These are phyloP conservation scores for Allium fistulosum DNA, from an alignment of 106 monocot species.

Conservation along the genomic window DNA sequence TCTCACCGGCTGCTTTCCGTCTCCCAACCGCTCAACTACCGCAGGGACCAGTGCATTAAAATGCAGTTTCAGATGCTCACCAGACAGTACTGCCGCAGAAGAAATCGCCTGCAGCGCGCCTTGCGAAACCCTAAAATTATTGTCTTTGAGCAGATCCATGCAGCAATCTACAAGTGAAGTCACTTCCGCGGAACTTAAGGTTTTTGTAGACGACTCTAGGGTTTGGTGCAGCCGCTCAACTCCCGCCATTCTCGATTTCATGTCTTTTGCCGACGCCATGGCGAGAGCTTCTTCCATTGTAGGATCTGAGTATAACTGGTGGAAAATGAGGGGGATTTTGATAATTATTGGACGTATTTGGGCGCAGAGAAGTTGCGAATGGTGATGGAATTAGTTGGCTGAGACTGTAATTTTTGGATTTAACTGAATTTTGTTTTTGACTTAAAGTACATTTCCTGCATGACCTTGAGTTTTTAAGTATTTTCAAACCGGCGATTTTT, in stretches of 20 bases:
- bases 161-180: conserved; percentile 80
- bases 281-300: conserved; percentile 91
- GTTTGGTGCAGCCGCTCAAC: conserved; percentile 92
- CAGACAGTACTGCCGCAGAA: conserved; percentile 82
- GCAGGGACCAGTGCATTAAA: conserved; percentile 85
- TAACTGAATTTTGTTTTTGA: no score
- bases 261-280: conserved; percentile 92
- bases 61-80: conserved; percentile 93
- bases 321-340: background rate
- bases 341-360: no score
- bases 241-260: conserved; percentile 92
- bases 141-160: conserved; percentile 93
- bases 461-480: no score
- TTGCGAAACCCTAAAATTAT: conserved; percentile 90
- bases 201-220: conserved; percentile 61
- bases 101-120: conserved; percentile 90
- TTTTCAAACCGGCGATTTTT: no score
- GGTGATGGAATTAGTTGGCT: no score
- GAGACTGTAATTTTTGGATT: no score
- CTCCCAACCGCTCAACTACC: conserved; percentile 85
- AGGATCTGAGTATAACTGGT: conserved; percentile 9
- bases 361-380: no score
- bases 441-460: no score
- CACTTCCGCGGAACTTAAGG: conserved; percentile 55
- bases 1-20: conserved; percentile 95